These are phyloP conservation scores for Pseudomonodictys pantanalensis DNA, from an alignment of 495 filamentous ascomycete genomes.

Conservation along the genomic window DNA sequence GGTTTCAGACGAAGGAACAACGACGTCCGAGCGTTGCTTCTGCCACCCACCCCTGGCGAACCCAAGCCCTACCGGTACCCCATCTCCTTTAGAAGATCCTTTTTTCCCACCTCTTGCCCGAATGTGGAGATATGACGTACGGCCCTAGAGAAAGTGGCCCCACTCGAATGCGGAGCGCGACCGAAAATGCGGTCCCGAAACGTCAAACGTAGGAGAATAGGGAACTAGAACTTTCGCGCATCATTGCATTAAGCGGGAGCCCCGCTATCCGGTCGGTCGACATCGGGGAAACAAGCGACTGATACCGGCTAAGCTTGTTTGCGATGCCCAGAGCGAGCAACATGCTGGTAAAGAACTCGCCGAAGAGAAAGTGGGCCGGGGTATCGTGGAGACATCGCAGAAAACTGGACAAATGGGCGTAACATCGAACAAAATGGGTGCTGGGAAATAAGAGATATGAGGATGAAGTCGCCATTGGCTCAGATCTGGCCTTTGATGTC, in stretches of 20 bases:
- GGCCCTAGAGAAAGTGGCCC: slow-evolving; percentile 4
- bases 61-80: slow-evolving; percentile 6
- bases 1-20: slow-evolving; percentile 19
- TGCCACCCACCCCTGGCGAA: slow-evolving; percentile 12
- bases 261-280: slow-evolving; percentile 27
- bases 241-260: slow-evolving; percentile 27
- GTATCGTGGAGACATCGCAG: slow-evolving; percentile 5
- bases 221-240: slow-evolving; percentile 24
- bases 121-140: slow-evolving; percentile 11
- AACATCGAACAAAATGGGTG: neutral
- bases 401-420: neutral
- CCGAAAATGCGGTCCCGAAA: slow-evolving; percentile 15
- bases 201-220: slow-evolving; percentile 17
- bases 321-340: neutral
- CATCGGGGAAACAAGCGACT: slow-evolving; percentile 17
- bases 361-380: slow-evolving; percentile 12
- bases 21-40: slow-evolving; percentile 9
- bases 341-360: slow-evolving; percentile 3
- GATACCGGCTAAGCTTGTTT: slow-evolving; percentile 14
- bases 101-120: slow-evolving; percentile 9
- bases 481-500: slow-evolving; percentile 86
- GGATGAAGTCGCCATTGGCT: neutral
- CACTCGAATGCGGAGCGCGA: slow-evolving; percentile 11
- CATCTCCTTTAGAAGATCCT: neutral
- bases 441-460: neutral